Conservation (phyloP, 2,329 filamentous ascomycete genomes). For the Cordyceps fumosorosea region DNA sequence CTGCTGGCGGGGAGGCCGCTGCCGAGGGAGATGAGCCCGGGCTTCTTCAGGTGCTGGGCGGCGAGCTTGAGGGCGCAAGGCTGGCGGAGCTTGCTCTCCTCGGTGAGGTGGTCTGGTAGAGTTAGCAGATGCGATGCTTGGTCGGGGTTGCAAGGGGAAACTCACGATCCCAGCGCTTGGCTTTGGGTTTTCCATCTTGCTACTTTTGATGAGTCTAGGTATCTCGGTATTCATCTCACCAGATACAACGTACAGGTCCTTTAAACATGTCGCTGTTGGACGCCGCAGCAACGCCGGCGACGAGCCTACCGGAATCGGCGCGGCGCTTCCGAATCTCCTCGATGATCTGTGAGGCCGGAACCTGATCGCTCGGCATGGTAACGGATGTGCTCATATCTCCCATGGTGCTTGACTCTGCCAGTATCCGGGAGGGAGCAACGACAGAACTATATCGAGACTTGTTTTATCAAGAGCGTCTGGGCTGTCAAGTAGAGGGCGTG, state of each 20-base stretch:
- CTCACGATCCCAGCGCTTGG: constrained; percentile 80
- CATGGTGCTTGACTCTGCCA: not conserved
- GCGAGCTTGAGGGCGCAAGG: constrained; percentile 76
- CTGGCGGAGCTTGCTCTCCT: constrained; percentile 54
- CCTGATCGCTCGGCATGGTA: not conserved
- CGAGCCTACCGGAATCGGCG: constrained; percentile 62
- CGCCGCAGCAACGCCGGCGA: constrained; percentile 69
- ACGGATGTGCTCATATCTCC: not conserved
- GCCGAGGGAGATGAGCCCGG: constrained; percentile 84
- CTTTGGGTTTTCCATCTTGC: constrained; percentile 58
- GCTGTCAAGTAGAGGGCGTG: constrained; percentile 2
- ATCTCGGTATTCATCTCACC: not conserved
- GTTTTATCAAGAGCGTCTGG: not conserved
- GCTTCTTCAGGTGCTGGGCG: constrained; percentile 69
- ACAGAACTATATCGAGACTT: not conserved
- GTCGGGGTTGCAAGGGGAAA: not conserved
- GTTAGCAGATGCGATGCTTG: not conserved
- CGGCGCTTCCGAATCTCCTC: constrained; percentile 62
- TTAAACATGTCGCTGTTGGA: constrained; percentile 82
- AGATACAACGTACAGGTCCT: constrained; percentile 48
- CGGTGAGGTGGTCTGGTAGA: constrained; percentile 47
- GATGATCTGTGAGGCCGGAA: constrained; percentile 25
- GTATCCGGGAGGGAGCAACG: not conserved
- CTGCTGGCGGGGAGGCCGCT: constrained; percentile 83
- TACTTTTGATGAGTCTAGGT: not conserved